Evolutionary conservation across 2,329 filamentous ascomycete genomes (phyloP).

Genomic region (Fusarium pseudonygamai): DNA sequence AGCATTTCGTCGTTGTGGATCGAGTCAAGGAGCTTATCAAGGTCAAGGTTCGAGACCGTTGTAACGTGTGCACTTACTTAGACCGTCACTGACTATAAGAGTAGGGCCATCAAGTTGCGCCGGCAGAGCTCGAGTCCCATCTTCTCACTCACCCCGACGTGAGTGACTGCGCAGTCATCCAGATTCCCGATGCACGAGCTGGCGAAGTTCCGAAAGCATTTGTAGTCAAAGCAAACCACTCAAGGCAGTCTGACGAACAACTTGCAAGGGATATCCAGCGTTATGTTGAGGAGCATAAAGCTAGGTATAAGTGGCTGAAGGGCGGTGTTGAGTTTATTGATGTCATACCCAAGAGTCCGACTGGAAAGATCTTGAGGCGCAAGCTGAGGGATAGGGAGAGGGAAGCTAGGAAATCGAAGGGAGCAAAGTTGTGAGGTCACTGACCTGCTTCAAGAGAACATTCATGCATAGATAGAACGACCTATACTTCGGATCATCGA

Average conservation of each 20-base stretch:
- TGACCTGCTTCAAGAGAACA: too few species aligned
- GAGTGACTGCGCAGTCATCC: conserved; percentile 80
- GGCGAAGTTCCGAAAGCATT: conserved; percentile 72
- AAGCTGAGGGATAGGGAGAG: conserved; percentile 10
- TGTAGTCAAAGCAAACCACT: conserved; percentile 58
- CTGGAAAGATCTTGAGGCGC: conserved; percentile 68
- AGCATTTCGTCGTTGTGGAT: conserved; percentile 88
- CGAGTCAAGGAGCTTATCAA: conserved; percentile 77
- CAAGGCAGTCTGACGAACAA: conserved; percentile 59
- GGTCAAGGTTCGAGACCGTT: conserved; percentile 50
- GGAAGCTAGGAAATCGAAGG: background rate
- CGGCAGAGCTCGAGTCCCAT: conserved; percentile 80
- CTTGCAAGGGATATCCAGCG: conserved; percentile 60
- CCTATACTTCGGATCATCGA: too few species aligned
- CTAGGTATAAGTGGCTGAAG: conserved; percentile 73
- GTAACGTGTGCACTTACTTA: too few species aligned
- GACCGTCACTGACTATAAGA: too few species aligned
- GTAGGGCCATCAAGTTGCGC: conserved; percentile 76
- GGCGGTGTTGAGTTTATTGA: conserved; percentile 71
- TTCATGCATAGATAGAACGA: too few species aligned
- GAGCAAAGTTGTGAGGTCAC: background rate
- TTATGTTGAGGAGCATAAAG: conserved; percentile 72
- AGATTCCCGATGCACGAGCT: conserved; percentile 67
- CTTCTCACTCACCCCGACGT: conserved; percentile 76
- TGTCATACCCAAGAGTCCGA: conserved; percentile 75